Evolutionary conservation across 176 grass and related monocot genomes (phyloP).

Genomic region (Dactylis glomerata): DNA sequence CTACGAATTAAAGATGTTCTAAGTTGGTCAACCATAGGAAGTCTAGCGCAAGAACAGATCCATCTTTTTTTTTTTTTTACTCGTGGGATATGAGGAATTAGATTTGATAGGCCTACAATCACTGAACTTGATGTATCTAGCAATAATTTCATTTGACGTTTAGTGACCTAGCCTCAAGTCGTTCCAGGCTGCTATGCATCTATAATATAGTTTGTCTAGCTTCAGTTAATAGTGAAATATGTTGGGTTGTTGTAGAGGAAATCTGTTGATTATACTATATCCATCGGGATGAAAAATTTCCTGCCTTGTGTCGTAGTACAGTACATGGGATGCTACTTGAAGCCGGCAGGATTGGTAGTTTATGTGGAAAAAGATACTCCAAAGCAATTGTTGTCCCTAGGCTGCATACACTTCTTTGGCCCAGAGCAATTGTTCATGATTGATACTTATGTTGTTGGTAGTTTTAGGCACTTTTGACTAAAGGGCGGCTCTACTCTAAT

Average conservation of each 20-base stretch:
- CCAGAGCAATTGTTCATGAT: not conserved
- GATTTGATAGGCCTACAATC: not conserved
- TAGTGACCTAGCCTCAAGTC: not conserved
- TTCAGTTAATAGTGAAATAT: not conserved
- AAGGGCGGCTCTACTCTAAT: slow-evolving; percentile 78
- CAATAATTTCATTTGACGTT: not conserved
- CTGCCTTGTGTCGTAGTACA: not conserved
- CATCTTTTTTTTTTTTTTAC: not conserved
- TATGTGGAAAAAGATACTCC: no score
- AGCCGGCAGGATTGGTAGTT: no score
- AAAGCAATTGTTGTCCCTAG: no score
- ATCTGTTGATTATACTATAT: not conserved
- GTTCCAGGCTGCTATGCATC: not conserved
- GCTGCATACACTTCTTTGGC: no score
- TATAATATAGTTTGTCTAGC: not conserved
- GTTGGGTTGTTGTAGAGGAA: not conserved
- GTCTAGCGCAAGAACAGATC: not conserved
- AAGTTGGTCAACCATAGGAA: not conserved
- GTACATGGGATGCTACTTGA: no score
- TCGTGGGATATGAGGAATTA: not conserved
- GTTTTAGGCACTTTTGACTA: slow-evolving; percentile 67
- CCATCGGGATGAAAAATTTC: not conserved
- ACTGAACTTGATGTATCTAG: not conserved
- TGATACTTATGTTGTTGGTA: slow-evolving; percentile 14
- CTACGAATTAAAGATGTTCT: not conserved